These are phyloP conservation scores for Scutellaria minor DNA, from an alignment of 257 asterid genomes.

Conservation along the genomic window DNA sequence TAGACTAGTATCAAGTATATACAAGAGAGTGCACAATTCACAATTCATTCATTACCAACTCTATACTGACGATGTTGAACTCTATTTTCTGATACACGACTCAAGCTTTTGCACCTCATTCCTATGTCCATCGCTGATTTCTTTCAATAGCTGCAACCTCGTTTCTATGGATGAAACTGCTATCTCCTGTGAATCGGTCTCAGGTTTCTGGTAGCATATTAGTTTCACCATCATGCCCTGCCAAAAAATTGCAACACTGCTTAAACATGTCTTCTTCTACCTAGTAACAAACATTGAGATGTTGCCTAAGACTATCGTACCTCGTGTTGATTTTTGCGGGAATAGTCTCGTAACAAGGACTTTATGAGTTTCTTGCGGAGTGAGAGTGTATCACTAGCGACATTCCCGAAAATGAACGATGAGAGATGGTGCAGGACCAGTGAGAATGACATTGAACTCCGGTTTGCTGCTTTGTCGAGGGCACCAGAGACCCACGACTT, in stretches of 20 bases:
- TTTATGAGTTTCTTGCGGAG: constrained; percentile 72
- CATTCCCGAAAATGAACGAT: constrained; percentile 59
- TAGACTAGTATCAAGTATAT: not conserved
- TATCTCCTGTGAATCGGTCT: constrained; percentile 22
- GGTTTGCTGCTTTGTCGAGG: constrained; percentile 75
- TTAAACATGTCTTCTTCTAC: constrained; percentile 8
- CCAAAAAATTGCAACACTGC: constrained; percentile 25
- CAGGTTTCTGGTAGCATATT: constrained; percentile 49
- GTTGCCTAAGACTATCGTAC: constrained; percentile 43
- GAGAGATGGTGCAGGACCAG: constrained; percentile 81
- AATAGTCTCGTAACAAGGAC: constrained; percentile 72
- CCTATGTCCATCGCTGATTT: constrained; percentile 61
- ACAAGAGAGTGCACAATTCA: constrained; percentile 21
- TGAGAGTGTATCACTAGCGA: constrained; percentile 41
- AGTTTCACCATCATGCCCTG: constrained; percentile 80
- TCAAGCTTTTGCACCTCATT: constrained; percentile 59
- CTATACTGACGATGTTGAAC: not conserved
- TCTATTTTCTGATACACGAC: constrained; percentile 37
- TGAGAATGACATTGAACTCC: constrained; percentile 63
- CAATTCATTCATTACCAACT: not conserved
- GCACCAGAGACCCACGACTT: constrained; percentile 91
- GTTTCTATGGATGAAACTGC: constrained; percentile 41
- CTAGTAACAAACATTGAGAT: too few relatives aligned
- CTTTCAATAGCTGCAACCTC: constrained; percentile 64
- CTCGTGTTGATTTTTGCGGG: constrained; percentile 76